Base-by-base conservation (phyloP, 768 basidiomycete species). In the Lactarius evosmus region DNA sequence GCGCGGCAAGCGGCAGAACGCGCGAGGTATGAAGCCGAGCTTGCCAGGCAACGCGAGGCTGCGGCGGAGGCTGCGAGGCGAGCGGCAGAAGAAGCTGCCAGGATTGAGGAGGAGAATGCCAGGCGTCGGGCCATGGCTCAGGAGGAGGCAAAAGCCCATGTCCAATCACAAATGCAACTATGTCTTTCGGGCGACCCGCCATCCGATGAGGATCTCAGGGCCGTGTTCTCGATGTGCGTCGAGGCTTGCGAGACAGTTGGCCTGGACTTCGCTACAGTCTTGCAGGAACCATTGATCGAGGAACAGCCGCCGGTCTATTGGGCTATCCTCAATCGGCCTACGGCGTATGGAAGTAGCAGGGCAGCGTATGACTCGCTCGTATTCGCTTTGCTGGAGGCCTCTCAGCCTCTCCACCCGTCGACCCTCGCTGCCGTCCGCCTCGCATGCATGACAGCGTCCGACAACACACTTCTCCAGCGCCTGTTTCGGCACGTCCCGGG, bases 231-330 rank as follows among this genome's bases (percentile, higher is more conserved):
- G 41, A 84, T 82, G 65, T 90, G 88, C 68, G 78, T 80, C 4
- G 82, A 83, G n/a, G 84, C 85, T 0, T 89, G 88, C 66, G 69
- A 73, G 14, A 69, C 77, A 0, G 77, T 83, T 49, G 74, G 73
- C n/a, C 61, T 89, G 1, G 80, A 84, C 1, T 74, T 89, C 34
- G 78, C 84, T 0, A 66, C 76, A 0, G 70, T 90, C n/a, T 74
- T 91, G 0, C 88, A 89, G 69, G 83, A 88, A 58, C 79, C 73
- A 38, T 82, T 75, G 7, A 83, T 89, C 36, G 89, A 89, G 68
- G 77, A 75, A 0, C 85, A 85, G 67, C 85, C 85, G 0, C 84
- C 87, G 0, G 69, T 91, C 6, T 90, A 90, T 67, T 91, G 89
- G 89, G 84, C 84, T 0, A 84, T 90, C 66, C 73, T 89, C 25